Evolutionary conservation across 2,329 filamentous ascomycete species (phyloP).

Genomic region (Dactylonectria macrodidyma): DNA sequence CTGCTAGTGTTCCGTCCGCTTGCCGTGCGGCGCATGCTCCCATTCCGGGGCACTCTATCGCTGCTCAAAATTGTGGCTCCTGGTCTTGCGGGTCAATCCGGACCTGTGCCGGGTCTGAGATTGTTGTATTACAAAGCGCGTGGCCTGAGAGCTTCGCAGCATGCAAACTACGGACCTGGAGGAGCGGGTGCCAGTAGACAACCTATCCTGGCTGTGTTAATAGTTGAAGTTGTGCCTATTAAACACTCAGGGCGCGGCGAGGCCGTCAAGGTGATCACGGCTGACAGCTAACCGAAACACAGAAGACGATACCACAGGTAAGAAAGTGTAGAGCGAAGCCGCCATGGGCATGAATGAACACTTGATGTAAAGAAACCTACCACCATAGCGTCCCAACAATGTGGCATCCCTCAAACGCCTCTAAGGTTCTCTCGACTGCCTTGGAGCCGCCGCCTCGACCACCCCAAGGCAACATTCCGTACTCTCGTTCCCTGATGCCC

Average conservation of each 20-base stretch:
- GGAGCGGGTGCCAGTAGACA: no score
- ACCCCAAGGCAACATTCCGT: slow-evolving; percentile 5
- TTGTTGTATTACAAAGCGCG: no score
- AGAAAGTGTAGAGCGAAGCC: background rate
- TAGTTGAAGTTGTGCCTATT: no score
- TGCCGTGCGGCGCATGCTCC: slow-evolving; percentile 50
- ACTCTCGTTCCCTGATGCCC: background rate
- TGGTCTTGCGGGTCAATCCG: slow-evolving; percentile 45
- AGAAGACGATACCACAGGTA: slow-evolving; percentile 3
- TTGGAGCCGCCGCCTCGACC: background rate
- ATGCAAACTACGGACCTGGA: no score
- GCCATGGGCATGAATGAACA: slow-evolving; percentile 40
- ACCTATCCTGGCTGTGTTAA: no score
- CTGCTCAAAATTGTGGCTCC: slow-evolving; percentile 56
- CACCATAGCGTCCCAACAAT: slow-evolving; percentile 34
- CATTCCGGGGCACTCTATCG: slow-evolving; percentile 60
- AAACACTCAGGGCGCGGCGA: background rate
- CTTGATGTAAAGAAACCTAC: slow-evolving; percentile 29
- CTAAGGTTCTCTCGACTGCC: slow-evolving; percentile 31
- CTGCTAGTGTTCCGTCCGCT: slow-evolving; percentile 50
- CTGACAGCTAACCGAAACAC: slow-evolving; percentile 2
- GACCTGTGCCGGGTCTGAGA: slow-evolving; percentile 65
- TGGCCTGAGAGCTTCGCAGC: no score
- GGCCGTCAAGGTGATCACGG: slow-evolving; percentile 15
- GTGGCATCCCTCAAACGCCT: slow-evolving; percentile 37